Evolutionary conservation across 2,329 filamentous ascomycete species (phyloP).

Genomic region (Pyricularia pennisetigena): DNA sequence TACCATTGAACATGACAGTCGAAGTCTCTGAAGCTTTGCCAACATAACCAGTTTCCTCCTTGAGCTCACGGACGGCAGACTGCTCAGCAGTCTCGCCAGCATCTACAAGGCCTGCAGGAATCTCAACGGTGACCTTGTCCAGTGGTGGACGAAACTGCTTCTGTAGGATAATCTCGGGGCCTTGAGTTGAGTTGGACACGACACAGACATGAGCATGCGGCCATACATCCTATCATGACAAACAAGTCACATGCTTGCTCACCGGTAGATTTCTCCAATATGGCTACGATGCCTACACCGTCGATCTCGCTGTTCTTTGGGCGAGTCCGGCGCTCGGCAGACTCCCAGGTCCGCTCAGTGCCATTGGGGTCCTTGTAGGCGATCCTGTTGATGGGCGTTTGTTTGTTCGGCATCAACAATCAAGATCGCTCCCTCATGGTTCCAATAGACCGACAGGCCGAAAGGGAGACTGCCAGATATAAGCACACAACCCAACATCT

Average conservation of each 20-base stretch:
- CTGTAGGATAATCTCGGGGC: constrained; percentile 50
- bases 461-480: neutral
- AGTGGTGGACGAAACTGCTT: constrained; percentile 59
- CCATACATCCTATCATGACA: neutral
- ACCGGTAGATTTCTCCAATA: constrained; percentile 46
- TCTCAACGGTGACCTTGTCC: constrained; percentile 48
- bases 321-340: constrained; percentile 59
- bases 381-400: constrained; percentile 29
- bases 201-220: neutral
- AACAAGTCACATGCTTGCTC: neutral
- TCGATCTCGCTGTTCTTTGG: constrained; percentile 54
- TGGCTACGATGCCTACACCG: constrained; percentile 63
- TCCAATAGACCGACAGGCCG: neutral
- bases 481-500: neutral
- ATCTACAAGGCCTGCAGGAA: constrained; percentile 56
- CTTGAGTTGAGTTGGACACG: constrained; percentile 10
- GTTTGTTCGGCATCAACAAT: neutral
- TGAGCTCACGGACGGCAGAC: constrained; percentile 53
- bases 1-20: constrained; percentile 55
- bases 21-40: constrained; percentile 45
- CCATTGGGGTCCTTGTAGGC: constrained; percentile 56
- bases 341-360: constrained; percentile 56
- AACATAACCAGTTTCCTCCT: constrained; percentile 58
- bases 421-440: neutral
- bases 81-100: constrained; percentile 50